Evolutionary conservation across 1,139 yeast genomes (phyloP), one percentile per base, ranked within the genome.

Genomic region (Entelexis sorbosivorans): DNA sequence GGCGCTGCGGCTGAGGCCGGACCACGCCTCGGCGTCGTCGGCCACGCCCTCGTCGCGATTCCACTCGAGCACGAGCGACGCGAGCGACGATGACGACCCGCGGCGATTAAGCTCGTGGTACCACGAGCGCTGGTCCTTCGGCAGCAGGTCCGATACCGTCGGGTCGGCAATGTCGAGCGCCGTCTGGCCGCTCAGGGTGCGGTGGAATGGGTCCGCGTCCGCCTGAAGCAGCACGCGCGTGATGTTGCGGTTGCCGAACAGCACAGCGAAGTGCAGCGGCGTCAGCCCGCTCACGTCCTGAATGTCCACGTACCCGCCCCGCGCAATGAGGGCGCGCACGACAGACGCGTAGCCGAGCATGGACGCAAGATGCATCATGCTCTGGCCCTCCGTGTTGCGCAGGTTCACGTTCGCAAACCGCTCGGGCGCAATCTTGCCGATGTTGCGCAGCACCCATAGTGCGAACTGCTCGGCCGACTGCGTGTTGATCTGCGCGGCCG

Each of bases 191-290:
- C 76, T 76, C 38, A 73, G 69, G 38, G 84, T 74, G 58, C 71
- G 77, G 61, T 75, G 67, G 57, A 75, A 73, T 58, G 79, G 72
- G 60, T 79, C 81, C 0, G 93, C 69, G 44, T 60, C 63, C 32
- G 86, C 59, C 76, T 79, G 64, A 81, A 81, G 65, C 58, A 82
- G 72, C 48, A 79, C 66, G 48, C 73, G 69, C 54, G 81, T 79
- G 54, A 81, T 71, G 44, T 76, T 77, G 46, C 84, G 69, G 62
- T 82, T 77, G 16, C 96, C 96, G 58, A 75, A 72, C 61, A 88
- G 67, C 22, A 89, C 78, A 0, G 96, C 95, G 63, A 83, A 79
- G 66, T 88, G 95, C 52, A 91, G 71, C 13, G 97, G 94, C 0
- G 95, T 82, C 58, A 79, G 76, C 1, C 95, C 96, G 64, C 82